phyloP scores from a whole-genome alignment of 2,329 filamentous ascomycete genomes.

The Triangularia setosa region DNA sequence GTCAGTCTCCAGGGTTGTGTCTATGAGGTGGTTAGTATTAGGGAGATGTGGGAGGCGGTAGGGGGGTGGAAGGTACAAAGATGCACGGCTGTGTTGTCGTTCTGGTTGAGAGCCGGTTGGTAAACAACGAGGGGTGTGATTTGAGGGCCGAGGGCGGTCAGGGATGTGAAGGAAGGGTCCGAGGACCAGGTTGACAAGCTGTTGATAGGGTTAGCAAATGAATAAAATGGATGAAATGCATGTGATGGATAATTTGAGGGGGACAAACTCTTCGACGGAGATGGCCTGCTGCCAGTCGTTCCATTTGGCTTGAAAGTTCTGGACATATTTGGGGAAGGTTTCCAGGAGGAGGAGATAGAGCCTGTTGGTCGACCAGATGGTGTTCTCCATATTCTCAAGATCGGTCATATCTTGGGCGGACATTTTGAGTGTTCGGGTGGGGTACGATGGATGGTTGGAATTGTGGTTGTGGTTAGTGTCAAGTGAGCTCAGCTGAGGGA shows the following conservation, averaged over 20 bases:
- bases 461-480: no score
- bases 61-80: not conserved
- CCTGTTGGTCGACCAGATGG: not conserved
- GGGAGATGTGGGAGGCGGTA: not conserved
- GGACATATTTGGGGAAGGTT: slow-evolving; percentile 1
- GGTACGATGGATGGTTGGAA: no score
- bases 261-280: not conserved
- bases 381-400: not conserved
- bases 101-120: not conserved
- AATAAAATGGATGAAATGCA: not conserved
- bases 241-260: not conserved
- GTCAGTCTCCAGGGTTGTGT: not conserved
- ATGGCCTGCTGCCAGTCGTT: not conserved
- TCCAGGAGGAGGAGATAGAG: not conserved
- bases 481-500: no score
- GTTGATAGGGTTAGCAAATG: not conserved
- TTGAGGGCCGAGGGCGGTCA: slow-evolving; percentile 1
- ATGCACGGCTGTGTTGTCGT: slow-evolving; percentile 1
- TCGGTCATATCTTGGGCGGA: no score
- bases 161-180: not conserved
- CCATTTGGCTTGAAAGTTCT: not conserved
- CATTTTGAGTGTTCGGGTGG: not conserved
- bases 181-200: not conserved
- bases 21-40: not conserved
- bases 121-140: slow-evolving; percentile 9